phyloP scores from a whole-genome alignment of 345 rosid species.

The Bruguiera sexangula region DNA sequence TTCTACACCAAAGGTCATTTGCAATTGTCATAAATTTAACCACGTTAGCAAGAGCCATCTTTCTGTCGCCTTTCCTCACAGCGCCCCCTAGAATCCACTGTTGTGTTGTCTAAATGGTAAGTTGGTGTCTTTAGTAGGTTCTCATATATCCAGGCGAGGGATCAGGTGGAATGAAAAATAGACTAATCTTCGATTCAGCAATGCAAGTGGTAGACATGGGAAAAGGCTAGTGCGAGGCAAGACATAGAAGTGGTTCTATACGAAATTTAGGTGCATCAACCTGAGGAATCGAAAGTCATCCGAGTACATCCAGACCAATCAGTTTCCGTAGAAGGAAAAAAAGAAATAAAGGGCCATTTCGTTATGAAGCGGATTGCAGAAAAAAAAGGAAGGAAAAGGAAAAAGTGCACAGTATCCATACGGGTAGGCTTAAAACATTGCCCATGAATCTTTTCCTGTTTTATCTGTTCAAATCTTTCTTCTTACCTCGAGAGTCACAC shows the following conservation, averaged over 20 bases:
- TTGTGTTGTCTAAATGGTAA: too few species aligned
- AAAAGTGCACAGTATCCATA: neutral
- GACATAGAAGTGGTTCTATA: neutral
- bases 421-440: slow-evolving; percentile 9
- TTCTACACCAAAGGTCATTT: too few species aligned
- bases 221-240: neutral
- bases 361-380: slow-evolving; percentile 22
- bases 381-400: slow-evolving; percentile 7
- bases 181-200: too few species aligned
- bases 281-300: slow-evolving; percentile 30
- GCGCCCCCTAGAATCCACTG: too few species aligned
- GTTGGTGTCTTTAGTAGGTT: too few species aligned
- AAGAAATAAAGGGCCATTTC: slow-evolving; percentile 6
- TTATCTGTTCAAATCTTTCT: slow-evolving; percentile 20
- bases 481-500: slow-evolving; percentile 23
- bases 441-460: slow-evolving; percentile 7
- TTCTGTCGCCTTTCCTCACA: neutral
- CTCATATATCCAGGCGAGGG: too few species aligned
- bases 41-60: neutral
- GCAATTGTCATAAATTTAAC: too few species aligned
- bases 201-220: too few species aligned
- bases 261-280: slow-evolving; percentile 10
- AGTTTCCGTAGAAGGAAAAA: slow-evolving; percentile 25
- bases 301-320: slow-evolving; percentile 38
- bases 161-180: too few species aligned